Percentiles rank a stretch among this genome's conserved stretches.
phyloP scores from a whole-genome alignment of 495 filamentous ascomycete genomes.

The Aspergillus asperescens region DNA sequence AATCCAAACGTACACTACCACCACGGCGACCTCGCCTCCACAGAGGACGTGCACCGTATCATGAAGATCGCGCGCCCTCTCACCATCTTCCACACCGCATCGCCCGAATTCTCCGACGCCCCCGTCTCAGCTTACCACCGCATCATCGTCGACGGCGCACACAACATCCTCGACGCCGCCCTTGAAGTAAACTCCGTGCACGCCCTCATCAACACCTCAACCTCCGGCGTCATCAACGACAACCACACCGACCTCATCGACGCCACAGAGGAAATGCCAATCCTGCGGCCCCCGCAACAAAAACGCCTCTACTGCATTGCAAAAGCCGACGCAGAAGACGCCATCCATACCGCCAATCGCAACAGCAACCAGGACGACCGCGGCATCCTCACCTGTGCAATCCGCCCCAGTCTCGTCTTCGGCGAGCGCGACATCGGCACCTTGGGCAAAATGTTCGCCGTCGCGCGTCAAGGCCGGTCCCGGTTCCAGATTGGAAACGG shows the following conservation, averaged over 20 bases:
- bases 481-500: constrained; percentile 11
- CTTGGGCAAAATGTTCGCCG: constrained; percentile 11
- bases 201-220: constrained; percentile 9
- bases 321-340: constrained; percentile 12
- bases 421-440: constrained; percentile 6
- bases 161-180: constrained; percentile 2
- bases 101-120: constrained; percentile 11
- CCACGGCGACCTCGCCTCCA: background rate
- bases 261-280: constrained; percentile 2
- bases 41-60: constrained; percentile 2
- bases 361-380: background rate
- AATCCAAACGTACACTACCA: constrained; percentile 4
- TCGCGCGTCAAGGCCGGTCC: background rate
- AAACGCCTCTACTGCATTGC: constrained; percentile 12
- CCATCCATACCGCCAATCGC: constrained; percentile 10
- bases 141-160: constrained; percentile 1
- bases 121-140: constrained; percentile 3
- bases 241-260: constrained; percentile 11
- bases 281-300: constrained; percentile 7
- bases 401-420: constrained; percentile 4
- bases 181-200: background rate
- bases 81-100: constrained; percentile 14
- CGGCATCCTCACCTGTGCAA: constrained; percentile 3
- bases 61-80: constrained; percentile 2
- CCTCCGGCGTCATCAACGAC: constrained; percentile 13